Evolutionary conservation across 2,329 filamentous ascomycete species (phyloP).

Genomic region (Aspergillus ustus): DNA sequence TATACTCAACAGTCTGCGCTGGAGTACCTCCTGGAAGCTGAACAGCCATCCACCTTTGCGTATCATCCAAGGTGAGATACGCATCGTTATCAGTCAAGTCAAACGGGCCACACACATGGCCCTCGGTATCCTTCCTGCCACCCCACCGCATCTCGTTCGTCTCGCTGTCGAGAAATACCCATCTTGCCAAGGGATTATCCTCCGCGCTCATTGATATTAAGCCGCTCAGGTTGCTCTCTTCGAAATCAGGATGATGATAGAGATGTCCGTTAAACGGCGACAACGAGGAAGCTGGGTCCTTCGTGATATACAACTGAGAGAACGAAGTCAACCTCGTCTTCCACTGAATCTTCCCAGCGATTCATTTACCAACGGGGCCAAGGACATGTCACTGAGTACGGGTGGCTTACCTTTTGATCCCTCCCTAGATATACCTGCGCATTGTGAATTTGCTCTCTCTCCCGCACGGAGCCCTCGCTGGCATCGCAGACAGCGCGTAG

Average conservation of each 20-base stretch:
- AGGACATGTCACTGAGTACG: neutral
- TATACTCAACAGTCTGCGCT: neutral
- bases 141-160: neutral
- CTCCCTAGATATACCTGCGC: neutral
- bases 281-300: neutral
- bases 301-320: slow-evolving; percentile 9
- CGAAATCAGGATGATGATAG: slow-evolving; percentile 3
- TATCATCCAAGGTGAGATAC: neutral
- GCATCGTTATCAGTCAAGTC: slow-evolving; percentile 1
- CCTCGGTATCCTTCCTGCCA: neutral
- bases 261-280: slow-evolving; percentile 5
- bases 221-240: neutral
- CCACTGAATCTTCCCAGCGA: neutral
- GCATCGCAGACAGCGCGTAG: neutral
- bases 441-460: neutral
- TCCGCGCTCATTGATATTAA: slow-evolving; percentile 2
- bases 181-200: neutral
- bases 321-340: neutral
- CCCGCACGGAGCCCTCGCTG: neutral
- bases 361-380: too few species aligned
- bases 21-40: neutral
- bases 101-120: slow-evolving; percentile 5
- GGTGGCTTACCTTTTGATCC: neutral
- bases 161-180: slow-evolving; percentile 4
- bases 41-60: slow-evolving; percentile 10